phyloP scores from a whole-genome alignment of 1,284 basidiomycete species.

The Ceratobasidium sp. region DNA sequence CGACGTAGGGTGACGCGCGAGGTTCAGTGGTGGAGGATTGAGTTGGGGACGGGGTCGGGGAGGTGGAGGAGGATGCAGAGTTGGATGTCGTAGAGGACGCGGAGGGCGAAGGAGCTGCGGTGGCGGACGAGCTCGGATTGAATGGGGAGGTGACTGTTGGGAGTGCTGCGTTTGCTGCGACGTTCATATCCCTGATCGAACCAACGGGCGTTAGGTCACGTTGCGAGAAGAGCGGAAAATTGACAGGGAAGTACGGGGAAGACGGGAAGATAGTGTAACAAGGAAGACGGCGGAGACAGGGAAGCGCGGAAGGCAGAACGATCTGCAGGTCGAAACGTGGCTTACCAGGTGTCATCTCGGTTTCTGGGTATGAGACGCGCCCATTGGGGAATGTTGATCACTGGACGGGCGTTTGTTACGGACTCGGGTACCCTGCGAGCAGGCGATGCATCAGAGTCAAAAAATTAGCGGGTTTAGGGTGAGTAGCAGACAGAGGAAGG shows the following conservation, averaged over 20 bases:
- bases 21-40: not conserved
- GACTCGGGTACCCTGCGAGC: too few relatives aligned
- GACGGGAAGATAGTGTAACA: not conserved
- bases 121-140: not conserved
- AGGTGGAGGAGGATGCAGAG: not conserved
- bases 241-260: not conserved
- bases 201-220: constrained; percentile 11
- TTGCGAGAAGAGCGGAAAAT: not conserved
- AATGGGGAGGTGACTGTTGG: constrained; percentile 1
- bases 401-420: not conserved
- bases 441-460: not conserved
- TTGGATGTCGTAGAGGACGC: not conserved
- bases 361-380: not conserved
- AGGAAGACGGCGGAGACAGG: not conserved
- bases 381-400: not conserved
- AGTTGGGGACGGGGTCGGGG: not conserved
- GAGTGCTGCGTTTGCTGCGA: too few relatives aligned
- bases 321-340: not conserved
- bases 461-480: constrained; percentile 11
- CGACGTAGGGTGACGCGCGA: not conserved
- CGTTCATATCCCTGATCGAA: too few relatives aligned
- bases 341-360: constrained; percentile 6
- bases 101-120: not conserved
- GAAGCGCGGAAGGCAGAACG: not conserved
- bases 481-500: too few relatives aligned